These are phyloP conservation scores for Aspergillaceae sp. DNA, from an alignment of 2,329 filamentous ascomycete genomes.

Conservation along the genomic window DNA sequence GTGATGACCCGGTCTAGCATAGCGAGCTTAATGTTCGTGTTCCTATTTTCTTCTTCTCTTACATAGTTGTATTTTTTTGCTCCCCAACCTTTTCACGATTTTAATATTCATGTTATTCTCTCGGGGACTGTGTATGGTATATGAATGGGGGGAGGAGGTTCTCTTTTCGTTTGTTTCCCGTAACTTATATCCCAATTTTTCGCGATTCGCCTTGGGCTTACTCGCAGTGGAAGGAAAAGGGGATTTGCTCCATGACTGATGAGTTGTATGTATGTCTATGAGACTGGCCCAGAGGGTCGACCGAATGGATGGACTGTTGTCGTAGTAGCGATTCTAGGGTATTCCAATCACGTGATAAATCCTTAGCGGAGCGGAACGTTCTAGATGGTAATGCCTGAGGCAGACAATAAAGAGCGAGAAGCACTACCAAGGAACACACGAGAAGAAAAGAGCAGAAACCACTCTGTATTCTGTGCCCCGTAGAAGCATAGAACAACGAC, in stretches of 20 bases:
- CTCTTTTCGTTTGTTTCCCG: no score
- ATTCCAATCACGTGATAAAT: no score
- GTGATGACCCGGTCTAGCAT: constrained; percentile 20
- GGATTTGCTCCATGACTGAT: neutral
- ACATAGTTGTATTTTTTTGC: neutral
- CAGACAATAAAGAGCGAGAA: neutral
- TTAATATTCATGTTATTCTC: no score
- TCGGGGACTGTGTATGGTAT: no score
- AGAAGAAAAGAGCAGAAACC: neutral
- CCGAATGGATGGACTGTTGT: constrained; percentile 6
- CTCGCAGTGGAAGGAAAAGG: no score
- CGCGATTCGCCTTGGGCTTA: no score
- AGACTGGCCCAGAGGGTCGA: no score
- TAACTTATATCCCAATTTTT: neutral
- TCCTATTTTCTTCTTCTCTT: constrained; percentile 6
- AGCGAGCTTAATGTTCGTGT: constrained; percentile 27
- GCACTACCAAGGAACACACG: neutral
- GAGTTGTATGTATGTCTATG: neutral
- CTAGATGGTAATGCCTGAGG: constrained; percentile 20
- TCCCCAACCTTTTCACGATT: neutral
- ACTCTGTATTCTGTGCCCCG: no score
- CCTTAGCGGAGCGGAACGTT: constrained; percentile 21
- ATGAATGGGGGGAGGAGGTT: no score
- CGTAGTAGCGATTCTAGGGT: no score
- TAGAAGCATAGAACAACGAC: neutral